Base-by-base conservation (phyloP, 2,329 filamentous ascomycete genomes). In the Talaromyces sp. region DNA sequence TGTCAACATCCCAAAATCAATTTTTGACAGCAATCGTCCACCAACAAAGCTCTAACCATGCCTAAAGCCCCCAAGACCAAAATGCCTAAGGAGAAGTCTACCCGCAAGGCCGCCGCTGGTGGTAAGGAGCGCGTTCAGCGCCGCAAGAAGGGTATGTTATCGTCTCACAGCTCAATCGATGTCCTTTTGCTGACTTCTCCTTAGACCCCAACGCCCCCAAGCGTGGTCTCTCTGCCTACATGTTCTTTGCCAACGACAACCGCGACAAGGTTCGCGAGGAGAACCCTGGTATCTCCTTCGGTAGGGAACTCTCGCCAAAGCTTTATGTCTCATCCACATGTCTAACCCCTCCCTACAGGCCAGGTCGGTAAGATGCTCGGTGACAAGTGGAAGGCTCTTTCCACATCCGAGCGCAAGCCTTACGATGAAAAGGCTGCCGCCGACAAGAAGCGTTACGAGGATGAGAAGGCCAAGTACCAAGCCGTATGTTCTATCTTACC, bases 161-260 rank as follows among this genome's bases (percentile, higher is more conserved):
- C 14, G 6, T 27, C 37, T 27, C 29, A 20, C 16, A 50, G 11
- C 14, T 19, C 35, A 19, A 48, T 48, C 37, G 48, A 47, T 27
- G 9, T 13, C 44, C 19, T 45, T 42, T 53, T 52, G 57, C 63
- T 67, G 43, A 64, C 42, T 29, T 37, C 6, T 32, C 36, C 14
- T 8, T 68, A 96, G 92, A 97, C 79, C 91, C 91, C 78, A 97
- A 97, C 80, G 93, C 92, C 56, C 94, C 94, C 76, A 99, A 97
- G 91, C 91, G 94, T 79, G 94, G 93, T 82, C 90, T 99, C 46
- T 97, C 94, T 49, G 94, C 94, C 61, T 99, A 99, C 86, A 99
- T 99, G 94, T 97, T 97, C 88, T 99, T 97, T 76, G 94, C 94
- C 86, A 97, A 97, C 73, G 94, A 97, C 80, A 91, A 97, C 81